A percentile compares a stretch with the other conserved stretches of the same genome.
Conservation (phyloP, 768 basidiomycete genomes). For the Suillus fuscotomentosus region DNA sequence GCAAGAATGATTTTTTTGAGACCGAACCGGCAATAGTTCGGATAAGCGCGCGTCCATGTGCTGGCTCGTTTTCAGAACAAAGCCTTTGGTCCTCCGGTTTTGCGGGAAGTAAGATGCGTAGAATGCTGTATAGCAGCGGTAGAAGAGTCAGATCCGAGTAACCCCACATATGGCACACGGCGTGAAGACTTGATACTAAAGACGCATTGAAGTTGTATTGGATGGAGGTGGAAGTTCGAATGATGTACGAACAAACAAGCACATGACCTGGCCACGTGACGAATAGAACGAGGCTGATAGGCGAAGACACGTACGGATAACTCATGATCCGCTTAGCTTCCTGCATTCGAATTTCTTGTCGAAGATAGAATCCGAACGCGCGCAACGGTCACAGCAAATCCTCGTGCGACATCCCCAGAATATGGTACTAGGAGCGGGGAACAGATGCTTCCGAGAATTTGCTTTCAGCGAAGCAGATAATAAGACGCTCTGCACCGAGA, state of each 20-base stretch:
- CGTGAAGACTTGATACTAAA: background rate
- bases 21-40: background rate
- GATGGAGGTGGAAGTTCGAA: background rate
- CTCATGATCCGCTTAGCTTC: background rate
- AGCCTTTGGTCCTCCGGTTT: background rate
- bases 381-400: background rate
- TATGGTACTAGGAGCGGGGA: background rate
- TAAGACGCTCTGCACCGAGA: background rate
- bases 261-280: background rate
- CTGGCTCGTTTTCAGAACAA: background rate
- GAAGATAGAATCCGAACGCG: background rate
- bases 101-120: background rate
- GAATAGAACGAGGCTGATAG: background rate
- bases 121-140: background rate
- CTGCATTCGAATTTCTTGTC: background rate
- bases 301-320: background rate
- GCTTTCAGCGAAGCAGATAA: background rate
- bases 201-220: background rate
- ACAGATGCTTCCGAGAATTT: background rate
- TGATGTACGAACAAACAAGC: too few relatives aligned
- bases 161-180: background rate
- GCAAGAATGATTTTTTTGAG: background rate
- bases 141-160: background rate
- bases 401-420: too few relatives aligned
- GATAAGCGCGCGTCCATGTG: background rate